Evolutionary conservation across 1,284 basidiomycete genomes (phyloP).

Genomic region (Leccinum angustisporum): DNA sequence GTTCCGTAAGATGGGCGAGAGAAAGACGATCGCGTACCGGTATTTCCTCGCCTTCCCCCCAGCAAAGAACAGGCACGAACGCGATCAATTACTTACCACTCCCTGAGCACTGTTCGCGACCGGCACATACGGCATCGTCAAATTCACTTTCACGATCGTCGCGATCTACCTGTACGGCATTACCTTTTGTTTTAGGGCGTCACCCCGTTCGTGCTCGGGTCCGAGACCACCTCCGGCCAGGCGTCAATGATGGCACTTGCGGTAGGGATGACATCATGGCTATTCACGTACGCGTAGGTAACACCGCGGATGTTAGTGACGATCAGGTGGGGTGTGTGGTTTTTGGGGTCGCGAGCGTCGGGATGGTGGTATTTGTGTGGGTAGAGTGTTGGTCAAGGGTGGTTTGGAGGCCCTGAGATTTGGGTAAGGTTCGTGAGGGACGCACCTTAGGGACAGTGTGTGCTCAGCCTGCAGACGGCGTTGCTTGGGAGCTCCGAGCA

Average conservation of each 20-base stretch:
- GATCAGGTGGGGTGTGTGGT: slow-evolving; percentile 46
- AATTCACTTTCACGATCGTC: slow-evolving; percentile 44
- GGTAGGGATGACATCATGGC: slow-evolving; percentile 41
- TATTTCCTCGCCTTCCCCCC: slow-evolving; percentile 54
- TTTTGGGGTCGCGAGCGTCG: slow-evolving; percentile 45
- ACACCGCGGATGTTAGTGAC: slow-evolving; percentile 49
- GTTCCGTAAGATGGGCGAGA: no score
- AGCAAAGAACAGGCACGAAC: slow-evolving; percentile 63
- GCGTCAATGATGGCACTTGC: slow-evolving; percentile 40
- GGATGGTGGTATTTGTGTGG: slow-evolving; percentile 47
- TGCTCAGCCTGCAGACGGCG: slow-evolving; percentile 30
- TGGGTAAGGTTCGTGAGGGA: slow-evolving; percentile 42
- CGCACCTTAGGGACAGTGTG: slow-evolving; percentile 43
- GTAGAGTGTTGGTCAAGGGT: slow-evolving; percentile 43
- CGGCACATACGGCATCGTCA: slow-evolving; percentile 62
- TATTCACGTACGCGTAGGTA: slow-evolving; percentile 48
- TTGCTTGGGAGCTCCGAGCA: slow-evolving; percentile 16
- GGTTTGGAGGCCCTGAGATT: slow-evolving; percentile 43
- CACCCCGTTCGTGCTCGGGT: slow-evolving; percentile 42
- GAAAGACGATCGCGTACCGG: slow-evolving; percentile 42
- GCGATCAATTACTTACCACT: slow-evolving; percentile 51
- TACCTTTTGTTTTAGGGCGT: slow-evolving; percentile 45
- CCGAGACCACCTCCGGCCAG: slow-evolving; percentile 47
- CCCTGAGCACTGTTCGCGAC: slow-evolving; percentile 57
- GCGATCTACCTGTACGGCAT: slow-evolving; percentile 50